Conservation (phyloP, 1,284 basidiomycete species). For the Cutaneotrichosporon arboriforme region DNA sequence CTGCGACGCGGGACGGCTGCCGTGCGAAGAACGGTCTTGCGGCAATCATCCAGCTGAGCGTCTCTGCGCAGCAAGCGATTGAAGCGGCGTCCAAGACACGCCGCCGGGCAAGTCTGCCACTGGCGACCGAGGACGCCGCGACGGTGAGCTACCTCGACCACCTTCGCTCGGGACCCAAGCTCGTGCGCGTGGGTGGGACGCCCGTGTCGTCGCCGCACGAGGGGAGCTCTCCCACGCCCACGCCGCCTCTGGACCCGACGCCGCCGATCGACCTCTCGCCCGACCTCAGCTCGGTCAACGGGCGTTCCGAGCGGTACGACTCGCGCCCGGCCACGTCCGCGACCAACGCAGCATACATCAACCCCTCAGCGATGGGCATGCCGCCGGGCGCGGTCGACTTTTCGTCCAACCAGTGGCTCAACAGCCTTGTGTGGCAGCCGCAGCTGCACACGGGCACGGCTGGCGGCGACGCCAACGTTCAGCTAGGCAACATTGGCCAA, state of each 20-base stretch:
- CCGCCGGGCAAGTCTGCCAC: background rate
- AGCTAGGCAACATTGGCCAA: too few relatives aligned
- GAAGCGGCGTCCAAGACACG: slow-evolving; percentile 6
- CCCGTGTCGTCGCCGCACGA: background rate
- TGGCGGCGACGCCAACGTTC: background rate
- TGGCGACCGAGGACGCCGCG: background rate
- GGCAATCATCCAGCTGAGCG: slow-evolving; percentile 36
- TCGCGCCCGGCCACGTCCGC: background rate
- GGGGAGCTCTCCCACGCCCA: too few relatives aligned
- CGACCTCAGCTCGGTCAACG: background rate
- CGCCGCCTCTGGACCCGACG: background rate
- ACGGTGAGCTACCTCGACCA: slow-evolving; percentile 5
- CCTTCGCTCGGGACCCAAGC: background rate
- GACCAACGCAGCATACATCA: background rate
- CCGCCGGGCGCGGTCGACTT: background rate
- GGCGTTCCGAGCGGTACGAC: background rate
- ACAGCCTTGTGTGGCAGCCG: slow-evolving; percentile 4
- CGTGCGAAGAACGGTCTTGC: slow-evolving; percentile 43
- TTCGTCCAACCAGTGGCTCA: background rate
- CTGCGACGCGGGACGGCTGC: slow-evolving; percentile 39
- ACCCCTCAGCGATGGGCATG: background rate
- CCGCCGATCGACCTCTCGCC: background rate
- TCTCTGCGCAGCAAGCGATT: slow-evolving; percentile 34
- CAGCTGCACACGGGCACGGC: background rate
- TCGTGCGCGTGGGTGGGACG: slow-evolving; percentile 3